Percentiles rank a stretch among this genome's conserved stretches.
phyloP scores from a whole-genome alignment of 345 rosid species.

The Syzygium grande region DNA sequence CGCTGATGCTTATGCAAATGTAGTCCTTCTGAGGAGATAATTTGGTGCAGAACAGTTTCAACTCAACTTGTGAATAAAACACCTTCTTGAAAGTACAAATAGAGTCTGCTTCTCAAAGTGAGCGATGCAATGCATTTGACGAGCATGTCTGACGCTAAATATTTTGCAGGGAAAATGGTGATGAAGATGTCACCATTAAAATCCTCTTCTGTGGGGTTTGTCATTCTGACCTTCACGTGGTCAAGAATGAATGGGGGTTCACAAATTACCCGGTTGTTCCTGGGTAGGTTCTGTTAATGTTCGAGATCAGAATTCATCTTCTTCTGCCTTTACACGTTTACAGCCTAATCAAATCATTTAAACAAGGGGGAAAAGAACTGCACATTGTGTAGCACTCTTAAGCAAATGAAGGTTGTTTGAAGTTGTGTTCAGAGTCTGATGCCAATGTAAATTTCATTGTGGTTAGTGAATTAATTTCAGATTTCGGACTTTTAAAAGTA shows the following conservation, averaged over 20 bases:
- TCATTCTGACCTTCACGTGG: slow-evolving; percentile 64
- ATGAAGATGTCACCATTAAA: slow-evolving; percentile 71
- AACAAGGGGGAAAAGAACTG: not conserved
- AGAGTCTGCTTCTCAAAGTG: not conserved
- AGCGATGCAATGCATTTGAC: not conserved
- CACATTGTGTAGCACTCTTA: not conserved
- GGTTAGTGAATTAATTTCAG: not conserved
- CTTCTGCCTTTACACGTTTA: not conserved
- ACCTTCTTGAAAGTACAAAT: not conserved
- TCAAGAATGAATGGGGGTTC: slow-evolving; percentile 70
- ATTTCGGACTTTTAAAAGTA: not conserved
- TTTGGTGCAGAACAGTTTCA: not conserved
- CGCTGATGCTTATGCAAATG: not conserved
- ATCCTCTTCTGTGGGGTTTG: slow-evolving; percentile 80
- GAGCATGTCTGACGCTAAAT: not conserved
- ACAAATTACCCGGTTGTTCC: slow-evolving; percentile 67
- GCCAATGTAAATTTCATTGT: not conserved
- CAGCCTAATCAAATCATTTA: not conserved
- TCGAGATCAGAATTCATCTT: not conserved
- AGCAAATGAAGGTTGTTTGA: not conserved
- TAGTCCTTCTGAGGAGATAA: not conserved
- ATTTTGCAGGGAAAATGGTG: slow-evolving; percentile 59
- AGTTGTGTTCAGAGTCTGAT: not conserved
- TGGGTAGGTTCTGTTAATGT: slow-evolving; percentile 43
- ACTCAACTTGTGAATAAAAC: not conserved